Evolutionary conservation across 1,284 basidiomycete species (phyloP).

Genomic region (Fomitopsis pinicola): DNA sequence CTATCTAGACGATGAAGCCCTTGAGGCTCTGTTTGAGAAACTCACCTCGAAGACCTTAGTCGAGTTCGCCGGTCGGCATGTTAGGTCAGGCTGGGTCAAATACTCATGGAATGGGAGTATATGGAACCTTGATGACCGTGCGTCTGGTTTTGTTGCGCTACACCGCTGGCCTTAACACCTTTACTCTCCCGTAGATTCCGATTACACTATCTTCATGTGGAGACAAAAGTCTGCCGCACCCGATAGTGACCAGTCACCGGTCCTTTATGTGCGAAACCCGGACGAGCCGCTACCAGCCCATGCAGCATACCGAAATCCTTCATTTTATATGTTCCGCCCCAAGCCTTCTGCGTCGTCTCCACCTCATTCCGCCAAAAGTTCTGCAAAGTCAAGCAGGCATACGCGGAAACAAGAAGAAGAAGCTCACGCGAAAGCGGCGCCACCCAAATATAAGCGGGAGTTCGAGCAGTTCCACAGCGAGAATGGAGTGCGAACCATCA

Average conservation of each 20-base stretch:
- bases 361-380: conserved; percentile 20
- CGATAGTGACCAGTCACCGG: conserved; percentile 35
- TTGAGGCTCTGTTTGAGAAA: conserved; percentile 61
- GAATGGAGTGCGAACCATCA: conserved; percentile 91
- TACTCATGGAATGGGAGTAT: conserved; percentile 70
- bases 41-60: conserved; percentile 58
- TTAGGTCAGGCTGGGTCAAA: conserved; percentile 76
- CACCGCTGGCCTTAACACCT: background rate
- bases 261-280: conserved; percentile 66
- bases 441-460: conserved; percentile 66
- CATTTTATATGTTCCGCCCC: conserved; percentile 64
- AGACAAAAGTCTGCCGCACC: conserved; percentile 42
- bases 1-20: conserved; percentile 58
- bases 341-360: conserved; percentile 20
- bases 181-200: conserved; percentile 71
- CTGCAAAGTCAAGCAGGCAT: conserved; percentile 35
- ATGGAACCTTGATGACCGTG: conserved; percentile 81
- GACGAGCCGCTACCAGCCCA: conserved; percentile 51
- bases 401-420: conserved; percentile 32
- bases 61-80: conserved; percentile 51
- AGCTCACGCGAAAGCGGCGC: conserved; percentile 26
- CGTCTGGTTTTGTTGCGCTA: conserved; percentile 12
- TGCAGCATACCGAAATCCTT: conserved; percentile 60
- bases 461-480: conserved; percentile 85
- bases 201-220: conserved; percentile 78